These are phyloP conservation scores for Ascosphaera aggregata DNA, from an alignment of 2,329 filamentous ascomycete genomes.

Conservation along the genomic window DNA sequence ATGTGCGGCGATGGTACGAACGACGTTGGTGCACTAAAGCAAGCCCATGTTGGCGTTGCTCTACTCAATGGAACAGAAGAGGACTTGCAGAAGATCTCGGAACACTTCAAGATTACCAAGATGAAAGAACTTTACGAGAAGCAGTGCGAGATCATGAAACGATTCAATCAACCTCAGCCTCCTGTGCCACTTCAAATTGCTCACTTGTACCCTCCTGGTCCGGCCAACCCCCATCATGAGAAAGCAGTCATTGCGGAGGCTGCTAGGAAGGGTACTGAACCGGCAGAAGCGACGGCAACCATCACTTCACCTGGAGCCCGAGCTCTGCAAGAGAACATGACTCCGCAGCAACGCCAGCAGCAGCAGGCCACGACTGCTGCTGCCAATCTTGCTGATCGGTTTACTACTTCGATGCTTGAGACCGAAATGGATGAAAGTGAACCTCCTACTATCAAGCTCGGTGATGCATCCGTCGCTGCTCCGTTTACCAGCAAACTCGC, in stretches of 20 bases:
- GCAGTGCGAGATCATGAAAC: conserved; percentile 71
- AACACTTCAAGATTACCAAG: conserved; percentile 82
- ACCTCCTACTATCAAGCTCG: conserved; percentile 87
- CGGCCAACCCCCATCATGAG: conserved; percentile 77
- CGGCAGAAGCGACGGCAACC: conserved; percentile 31
- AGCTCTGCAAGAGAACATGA: conserved; percentile 32
- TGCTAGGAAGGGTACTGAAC: conserved; percentile 46
- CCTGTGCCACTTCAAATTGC: conserved; percentile 83
- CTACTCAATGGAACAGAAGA: conserved; percentile 86
- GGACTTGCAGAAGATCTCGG: conserved; percentile 73
- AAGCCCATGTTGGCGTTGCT: conserved; percentile 91
- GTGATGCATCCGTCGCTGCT: conserved; percentile 88
- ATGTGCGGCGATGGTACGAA: conserved; percentile 99
- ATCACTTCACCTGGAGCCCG: conserved; percentile 43
- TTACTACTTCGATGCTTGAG: conserved; percentile 75
- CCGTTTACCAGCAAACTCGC: conserved; percentile 95
- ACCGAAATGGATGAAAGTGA: conserved; percentile 69
- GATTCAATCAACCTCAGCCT: conserved; percentile 86
- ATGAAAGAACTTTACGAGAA: conserved; percentile 99
- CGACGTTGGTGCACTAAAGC: conserved; percentile 91
- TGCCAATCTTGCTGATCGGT: conserved; percentile 59
- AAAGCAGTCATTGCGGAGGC: conserved; percentile 80
- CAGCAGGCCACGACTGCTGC: conserved; percentile 44
- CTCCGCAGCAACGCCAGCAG: conserved; percentile 26
- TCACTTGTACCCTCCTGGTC: conserved; percentile 80